These are phyloP conservation scores for Glarea lozoyensis DNA, from an alignment of 495 filamentous ascomycete genomes.

Conservation along the genomic window DNA sequence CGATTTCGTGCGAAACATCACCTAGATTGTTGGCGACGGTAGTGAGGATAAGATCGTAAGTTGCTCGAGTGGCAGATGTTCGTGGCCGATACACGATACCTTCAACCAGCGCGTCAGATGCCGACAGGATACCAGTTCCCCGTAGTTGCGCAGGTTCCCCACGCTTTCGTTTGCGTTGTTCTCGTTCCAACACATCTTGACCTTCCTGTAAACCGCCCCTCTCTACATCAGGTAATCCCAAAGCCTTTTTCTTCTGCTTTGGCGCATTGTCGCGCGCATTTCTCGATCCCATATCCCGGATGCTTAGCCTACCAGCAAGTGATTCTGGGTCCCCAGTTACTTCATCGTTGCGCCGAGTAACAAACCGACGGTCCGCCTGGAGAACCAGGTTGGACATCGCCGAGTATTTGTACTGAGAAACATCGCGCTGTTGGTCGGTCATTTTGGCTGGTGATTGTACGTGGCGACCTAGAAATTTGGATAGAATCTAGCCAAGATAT, in stretches of 20 bases:
- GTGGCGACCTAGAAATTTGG: neutral
- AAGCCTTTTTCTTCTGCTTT: slow-evolving; percentile 63
- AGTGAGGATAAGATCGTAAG: slow-evolving; percentile 92
- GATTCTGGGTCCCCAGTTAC: slow-evolving; percentile 96
- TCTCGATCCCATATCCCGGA: slow-evolving; percentile 87
- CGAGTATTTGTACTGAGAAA: slow-evolving; percentile 99
- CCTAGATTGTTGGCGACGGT: slow-evolving; percentile 83
- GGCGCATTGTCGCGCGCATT: slow-evolving; percentile 72
- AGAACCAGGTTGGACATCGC: slow-evolving; percentile 99
- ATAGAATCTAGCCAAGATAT: slow-evolving; percentile 1
- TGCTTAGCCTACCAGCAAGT: slow-evolving; percentile 84
- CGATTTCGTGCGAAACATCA: slow-evolving; percentile 85
- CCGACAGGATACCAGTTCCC: slow-evolving; percentile 75
- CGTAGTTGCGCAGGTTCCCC: slow-evolving; percentile 61
- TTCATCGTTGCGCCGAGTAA: slow-evolving; percentile 85
- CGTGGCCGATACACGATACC: slow-evolving; percentile 76
- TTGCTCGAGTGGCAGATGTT: slow-evolving; percentile 84
- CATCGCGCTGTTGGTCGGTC: slow-evolving; percentile 80
- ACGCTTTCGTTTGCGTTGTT: slow-evolving; percentile 80
- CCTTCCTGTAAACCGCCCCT: slow-evolving; percentile 76
- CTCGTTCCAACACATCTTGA: slow-evolving; percentile 74
- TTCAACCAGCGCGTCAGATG: slow-evolving; percentile 79
- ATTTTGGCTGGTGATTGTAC: slow-evolving; percentile 38
- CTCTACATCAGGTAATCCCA: slow-evolving; percentile 57
- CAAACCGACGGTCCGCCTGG: slow-evolving; percentile 96